Evolutionary conservation across 2,329 filamentous ascomycete genomes (phyloP), one percentile per base, ranked within the genome.

Genomic region (Ascochyta pisi): DNA sequence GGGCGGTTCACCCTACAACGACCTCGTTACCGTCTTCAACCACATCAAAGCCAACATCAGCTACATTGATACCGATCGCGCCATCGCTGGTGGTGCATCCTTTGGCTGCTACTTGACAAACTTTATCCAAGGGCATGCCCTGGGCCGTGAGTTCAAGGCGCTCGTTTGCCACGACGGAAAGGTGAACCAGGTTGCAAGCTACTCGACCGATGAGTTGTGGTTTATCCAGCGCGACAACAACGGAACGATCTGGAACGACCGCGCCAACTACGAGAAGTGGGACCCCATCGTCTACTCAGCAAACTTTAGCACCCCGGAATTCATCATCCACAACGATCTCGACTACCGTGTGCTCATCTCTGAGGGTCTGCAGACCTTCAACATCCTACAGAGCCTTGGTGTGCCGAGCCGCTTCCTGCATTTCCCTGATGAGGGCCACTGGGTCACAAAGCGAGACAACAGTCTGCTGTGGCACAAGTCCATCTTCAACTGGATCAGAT

Each of bases 391-490:
- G 76, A 86, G 87, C 35, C 83, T 85, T 42, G 87, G 86, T 0
- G 84, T 96, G 4, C 88, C 90, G 6, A 93, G 89, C 73, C 86
- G 88, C 52, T 86, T 96, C 62, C 71, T 96, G 65, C 88, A 87
- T 35, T 96, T 96, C 73, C 90, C 91, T 0, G 91, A 90, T 69
- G 89, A 91, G 75, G 85, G 86, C 23, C 88, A 90, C 65, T 89
- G 91, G 91, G 92, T 97, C 1, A 73, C 95, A 46, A 96, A 96
- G 71, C 89, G 89, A 0, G 93, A 97, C 74, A 98, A 98, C 73
- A 90, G 88, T 6, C 78, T 96, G 15, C 83, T 96, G 16, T 98
- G 94, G 94, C 92, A 97, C 67, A 85, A 84, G 52, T 54, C 54
- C 22, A 74, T 75, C 27, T 75, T 74, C 50, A 73, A 75, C 48